Evolutionary conservation across 108 stramenopile genomes (phyloP).

Genomic region (Thalassiosira profunda): DNA sequence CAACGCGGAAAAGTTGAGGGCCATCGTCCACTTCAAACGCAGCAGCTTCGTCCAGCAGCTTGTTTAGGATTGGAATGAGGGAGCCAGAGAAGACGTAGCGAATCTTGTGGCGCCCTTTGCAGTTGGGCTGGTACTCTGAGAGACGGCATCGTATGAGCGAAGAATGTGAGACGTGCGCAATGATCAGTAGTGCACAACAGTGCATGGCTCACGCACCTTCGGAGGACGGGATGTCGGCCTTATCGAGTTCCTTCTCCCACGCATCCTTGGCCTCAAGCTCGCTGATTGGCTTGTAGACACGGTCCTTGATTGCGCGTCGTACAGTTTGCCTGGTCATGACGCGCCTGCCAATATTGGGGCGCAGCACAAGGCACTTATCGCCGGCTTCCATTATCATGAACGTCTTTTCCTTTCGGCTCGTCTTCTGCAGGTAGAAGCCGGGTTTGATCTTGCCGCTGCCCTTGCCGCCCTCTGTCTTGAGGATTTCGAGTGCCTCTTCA

Average conservation of each 20-base stretch:
- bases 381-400: neutral
- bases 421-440: neutral
- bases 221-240: neutral
- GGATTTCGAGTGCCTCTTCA: neutral
- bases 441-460: neutral
- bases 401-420: neutral
- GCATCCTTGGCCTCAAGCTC: neutral
- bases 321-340: neutral
- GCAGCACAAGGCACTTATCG: neutral
- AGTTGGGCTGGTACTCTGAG: neutral
- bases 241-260: neutral
- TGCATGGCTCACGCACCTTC: neutral
- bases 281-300: neutral
- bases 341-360: neutral
- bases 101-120: constrained; percentile 2
- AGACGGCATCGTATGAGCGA: neutral
- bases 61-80: neutral
- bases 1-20: constrained; percentile 7
- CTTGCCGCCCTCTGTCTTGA: neutral
- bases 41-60: constrained; percentile 3
- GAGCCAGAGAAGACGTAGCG: constrained; percentile 5
- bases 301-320: neutral
- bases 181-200: neutral
- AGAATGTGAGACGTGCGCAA: neutral
- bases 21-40: too few species aligned